Evolutionary conservation across 495 filamentous ascomycete genomes (phyloP), one percentile per base, ranked within the genome.

Genomic region (Tuber umbilicatum): DNA sequence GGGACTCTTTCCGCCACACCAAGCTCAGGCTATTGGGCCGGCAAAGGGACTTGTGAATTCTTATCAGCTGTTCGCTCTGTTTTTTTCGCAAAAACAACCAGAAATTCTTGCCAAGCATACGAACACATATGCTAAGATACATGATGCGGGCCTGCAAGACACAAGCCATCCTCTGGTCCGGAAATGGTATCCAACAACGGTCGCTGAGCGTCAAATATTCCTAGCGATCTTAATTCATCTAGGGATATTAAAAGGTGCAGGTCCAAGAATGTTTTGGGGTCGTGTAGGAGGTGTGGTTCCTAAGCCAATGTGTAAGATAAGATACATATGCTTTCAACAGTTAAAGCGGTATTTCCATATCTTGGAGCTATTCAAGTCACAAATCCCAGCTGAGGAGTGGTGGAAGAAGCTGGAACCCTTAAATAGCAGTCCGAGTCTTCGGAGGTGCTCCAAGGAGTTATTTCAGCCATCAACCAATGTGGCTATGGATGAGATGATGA

Each of bases 401-500:
- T 71, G 71, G 37, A 70, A 27, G 12, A 71, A 71, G 50, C n/a
- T 72, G 5, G 47, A 71, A 19, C 68, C 45, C 0, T 47, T 75
- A 14, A 64, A 43, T 69, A 77, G 23, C 1, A 41, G 19, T 74
- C 71, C n/a, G n/a, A n/a, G n/a, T n/a, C n/a, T n/a, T 7, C 19
- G n/a, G 39, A 43, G 19, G 2, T 2, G 42, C 1, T 16, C 42
- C 1, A 72, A 77, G 23, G 7, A 60, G 31, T 74, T 68, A 16
- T 7, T 27, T 27, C 37, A 72, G 0, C 60, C 71, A 12, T 73
- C 41, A 0, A 64, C 39, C 0, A 78, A 73, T 42, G 31, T 70
- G 1, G 41, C 68, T 2, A 68, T 76, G 5, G 74, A 71, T 71
- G 70, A 78, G 37, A 45, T 64, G 2, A 76, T 78, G 71, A 76